Evolutionary conservation across 768 basidiomycete genomes (phyloP).

Genomic region (Termitomyces sp.): DNA sequence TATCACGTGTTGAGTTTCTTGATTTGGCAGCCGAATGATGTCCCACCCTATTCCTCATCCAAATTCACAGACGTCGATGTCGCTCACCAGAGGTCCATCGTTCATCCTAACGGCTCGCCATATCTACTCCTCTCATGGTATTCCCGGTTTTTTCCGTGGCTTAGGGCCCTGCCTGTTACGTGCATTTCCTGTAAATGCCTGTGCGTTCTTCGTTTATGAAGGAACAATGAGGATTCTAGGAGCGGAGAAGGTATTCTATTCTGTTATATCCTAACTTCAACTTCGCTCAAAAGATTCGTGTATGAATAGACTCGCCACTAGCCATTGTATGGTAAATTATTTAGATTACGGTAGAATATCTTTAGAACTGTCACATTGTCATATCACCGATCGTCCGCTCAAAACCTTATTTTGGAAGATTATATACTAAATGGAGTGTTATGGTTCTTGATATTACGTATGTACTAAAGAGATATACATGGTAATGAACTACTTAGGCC

Average conservation of each 20-base stretch:
- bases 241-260: constrained; percentile 55
- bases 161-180: constrained; percentile 62
- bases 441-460: neutral
- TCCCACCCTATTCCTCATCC: constrained; percentile 42
- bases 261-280: constrained; percentile 1
- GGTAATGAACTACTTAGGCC: neutral
- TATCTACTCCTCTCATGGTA: constrained; percentile 49
- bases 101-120: constrained; percentile 44
- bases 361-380: neutral
- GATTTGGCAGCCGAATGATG: constrained; percentile 55
- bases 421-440: neutral
- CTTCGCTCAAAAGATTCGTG: constrained; percentile 4
- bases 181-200: constrained; percentile 77
- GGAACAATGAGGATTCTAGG: constrained; percentile 59
- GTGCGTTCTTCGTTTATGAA: constrained; percentile 76
- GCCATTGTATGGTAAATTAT: constrained; percentile 1
- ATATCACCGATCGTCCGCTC: neutral
- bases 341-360: neutral
- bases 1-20: constrained; percentile 9
- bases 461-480: neutral
- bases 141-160: constrained; percentile 59
- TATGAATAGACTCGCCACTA: constrained; percentile 38
- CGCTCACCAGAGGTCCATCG: constrained; percentile 32
- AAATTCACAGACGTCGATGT: constrained; percentile 28
- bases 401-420: neutral